Percentiles rank a stretch among this genome's conserved stretches.
Evolutionary conservation across 345 rosid genomes (phyloP).

Genomic region (Cardiospermum halicacabum): DNA sequence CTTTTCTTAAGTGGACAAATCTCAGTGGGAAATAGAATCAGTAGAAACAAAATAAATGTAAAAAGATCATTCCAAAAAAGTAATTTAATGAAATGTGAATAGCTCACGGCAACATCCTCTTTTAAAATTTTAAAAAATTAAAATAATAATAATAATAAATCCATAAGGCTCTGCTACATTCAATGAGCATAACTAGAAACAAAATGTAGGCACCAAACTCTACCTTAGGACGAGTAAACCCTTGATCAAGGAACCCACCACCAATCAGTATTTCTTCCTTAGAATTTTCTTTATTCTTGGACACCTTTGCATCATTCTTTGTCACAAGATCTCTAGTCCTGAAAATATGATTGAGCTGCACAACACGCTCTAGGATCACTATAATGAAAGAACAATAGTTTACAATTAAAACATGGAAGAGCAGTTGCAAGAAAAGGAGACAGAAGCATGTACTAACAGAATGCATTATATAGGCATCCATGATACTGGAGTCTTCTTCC

Average conservation of each 20-base stretch:
- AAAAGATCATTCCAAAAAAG: not conserved
- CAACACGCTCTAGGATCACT: conserved; percentile 21
- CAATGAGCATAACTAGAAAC: not conserved
- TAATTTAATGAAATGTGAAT: not conserved
- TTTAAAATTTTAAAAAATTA: not conserved
- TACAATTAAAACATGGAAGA: conserved; percentile 5
- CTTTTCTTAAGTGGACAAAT: not conserved
- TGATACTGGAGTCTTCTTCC: conserved; percentile 73
- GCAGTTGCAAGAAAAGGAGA: conserved; percentile 11
- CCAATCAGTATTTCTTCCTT: conserved; percentile 45
- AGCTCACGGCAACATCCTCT: not conserved
- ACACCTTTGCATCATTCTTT: conserved; percentile 68
- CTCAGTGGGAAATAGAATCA: not conserved
- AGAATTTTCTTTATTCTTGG: conserved; percentile 43
- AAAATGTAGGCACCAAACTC: conserved; percentile 1
- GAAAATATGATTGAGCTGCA: conserved; percentile 91
- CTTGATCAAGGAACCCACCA: conserved; percentile 73
- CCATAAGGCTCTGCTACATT: not conserved
- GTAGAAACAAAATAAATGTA: not conserved
- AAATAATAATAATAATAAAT: too few species aligned
- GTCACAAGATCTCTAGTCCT: conserved; percentile 67
- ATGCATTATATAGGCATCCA: conserved; percentile 88
- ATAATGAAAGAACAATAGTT: conserved; percentile 2
- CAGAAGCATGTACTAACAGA: conserved; percentile 46
- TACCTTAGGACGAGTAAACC: conserved; percentile 99